Evolutionary conservation across 768 basidiomycete species (phyloP).

Genomic region (Lepiota venenata): DNA sequence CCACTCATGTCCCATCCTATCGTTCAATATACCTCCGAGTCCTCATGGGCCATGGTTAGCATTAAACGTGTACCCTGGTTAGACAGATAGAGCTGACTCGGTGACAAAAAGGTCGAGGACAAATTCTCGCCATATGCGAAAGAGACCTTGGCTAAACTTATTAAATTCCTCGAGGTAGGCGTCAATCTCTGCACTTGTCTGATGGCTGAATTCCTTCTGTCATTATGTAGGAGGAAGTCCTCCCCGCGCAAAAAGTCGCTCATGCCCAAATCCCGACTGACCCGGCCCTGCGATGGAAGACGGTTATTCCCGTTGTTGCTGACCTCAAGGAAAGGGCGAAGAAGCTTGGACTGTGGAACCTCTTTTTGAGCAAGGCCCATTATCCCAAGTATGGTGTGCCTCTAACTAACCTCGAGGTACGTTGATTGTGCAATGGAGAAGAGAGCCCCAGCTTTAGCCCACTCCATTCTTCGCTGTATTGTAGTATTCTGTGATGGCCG

Average conservation of each 20-base stretch:
- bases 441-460: neutral
- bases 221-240: constrained; percentile 73
- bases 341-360: constrained; percentile 91
- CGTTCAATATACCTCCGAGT: constrained; percentile 72
- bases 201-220: neutral
- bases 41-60: constrained; percentile 82
- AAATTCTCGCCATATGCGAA: constrained; percentile 91
- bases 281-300: constrained; percentile 76
- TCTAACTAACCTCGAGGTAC: constrained; percentile 90
- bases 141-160: constrained; percentile 78
- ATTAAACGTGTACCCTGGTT: too few species aligned
- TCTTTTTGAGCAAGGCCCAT: constrained; percentile 93
- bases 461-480: neutral
- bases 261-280: constrained; percentile 81
- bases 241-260: constrained; percentile 74
- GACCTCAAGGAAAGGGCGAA: constrained; percentile 88
- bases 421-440: constrained; percentile 11
- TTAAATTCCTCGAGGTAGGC: constrained; percentile 79
- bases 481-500: constrained; percentile 98
- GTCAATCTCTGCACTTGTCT: neutral
- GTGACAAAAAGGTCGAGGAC: constrained; percentile 65
- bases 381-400: constrained; percentile 88
- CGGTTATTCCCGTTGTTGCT: constrained; percentile 74
- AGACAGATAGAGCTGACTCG: neutral
- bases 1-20: constrained; percentile 66